Evolutionary conservation across 768 basidiomycete species (phyloP).

Genomic region (Strobilomyces echinocephalus): DNA sequence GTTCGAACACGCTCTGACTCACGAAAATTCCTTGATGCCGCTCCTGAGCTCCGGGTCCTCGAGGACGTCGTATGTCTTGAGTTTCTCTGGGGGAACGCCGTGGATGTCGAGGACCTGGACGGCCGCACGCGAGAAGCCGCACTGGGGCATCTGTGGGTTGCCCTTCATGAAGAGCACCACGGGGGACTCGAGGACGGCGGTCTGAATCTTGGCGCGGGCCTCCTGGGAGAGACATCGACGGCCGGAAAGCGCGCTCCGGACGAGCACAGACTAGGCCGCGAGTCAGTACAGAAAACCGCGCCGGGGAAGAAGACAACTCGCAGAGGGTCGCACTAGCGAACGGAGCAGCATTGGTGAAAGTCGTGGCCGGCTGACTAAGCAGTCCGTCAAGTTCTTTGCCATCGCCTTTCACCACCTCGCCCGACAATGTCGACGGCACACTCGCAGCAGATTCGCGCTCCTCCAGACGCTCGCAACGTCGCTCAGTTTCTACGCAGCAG

Average conservation of each 20-base stretch:
- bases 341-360: constrained; percentile 17
- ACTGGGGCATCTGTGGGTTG: constrained; percentile 78
- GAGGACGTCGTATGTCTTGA: constrained; percentile 88
- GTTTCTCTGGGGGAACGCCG: constrained; percentile 71
- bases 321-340: constrained; percentile 11
- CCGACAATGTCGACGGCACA: constrained; percentile 46
- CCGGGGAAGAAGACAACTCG: constrained; percentile 7
- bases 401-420: neutral
- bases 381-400: too few species aligned
- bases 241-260: constrained; percentile 11
- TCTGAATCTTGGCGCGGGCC: constrained; percentile 56
- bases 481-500: constrained; percentile 85
- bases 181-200: constrained; percentile 69
- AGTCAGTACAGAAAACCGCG: neutral
- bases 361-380: too few species aligned
- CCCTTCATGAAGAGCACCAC: constrained; percentile 99
- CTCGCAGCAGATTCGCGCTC: constrained; percentile 69
- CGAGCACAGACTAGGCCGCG: neutral
- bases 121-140: constrained; percentile 94
- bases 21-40: constrained; percentile 97
- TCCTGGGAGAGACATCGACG: constrained; percentile 59
- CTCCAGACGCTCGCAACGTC: constrained; percentile 74
- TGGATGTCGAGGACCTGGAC: constrained; percentile 86
- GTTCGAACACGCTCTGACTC: constrained; percentile 32
- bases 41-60: constrained; percentile 77